Evolutionary conservation across 129 eudicot species (phyloP), one percentile per base, ranked within the genome.

Genomic region (Solidago caesia): DNA sequence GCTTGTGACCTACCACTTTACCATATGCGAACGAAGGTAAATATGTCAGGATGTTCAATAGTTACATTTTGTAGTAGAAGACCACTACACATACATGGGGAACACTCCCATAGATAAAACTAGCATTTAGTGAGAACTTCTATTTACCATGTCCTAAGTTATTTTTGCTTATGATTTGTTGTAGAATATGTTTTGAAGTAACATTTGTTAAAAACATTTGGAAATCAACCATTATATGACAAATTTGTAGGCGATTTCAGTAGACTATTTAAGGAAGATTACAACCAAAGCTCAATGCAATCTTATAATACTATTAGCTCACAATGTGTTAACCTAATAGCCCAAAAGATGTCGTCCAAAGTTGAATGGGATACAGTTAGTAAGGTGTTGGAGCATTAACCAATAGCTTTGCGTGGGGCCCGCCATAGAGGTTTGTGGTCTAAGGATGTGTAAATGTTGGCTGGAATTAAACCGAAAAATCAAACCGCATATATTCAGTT

Each of bases 1-100:
- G 76, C 43, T 58, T 72, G 59, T 44, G 76, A 45, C 68, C 46
- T 63, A 39, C 67, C 59, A 57, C 44, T 6, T 44, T 21, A 72
- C 67, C 44, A 60, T 59, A 72, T 59, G 26, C 76, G 44, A 58
- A 45, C 44, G 13, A 64, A 14, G 9, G 75, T 15, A 27, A 53
- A 52, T 14, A 52, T 10, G 11, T 29, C 2, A 53, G 75, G n/a
- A 16, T 15, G 56, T 71, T 42, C 10, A 41, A 41, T 55, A 16
- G 2, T 12, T 53, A n/a, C 16, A 42, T 64, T 39, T 12, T 64
- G 49, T 64, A 10, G 8, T 10, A 64, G 68, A 29, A 26, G 66
- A 25, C 21, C 66, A 8, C 33, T 12, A 60, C 10, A 27, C 15
- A 53, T n/a, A 14, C 25, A 53, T n/a, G 25, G 5, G 15, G 59